Evolutionary conservation across 805 yeast species (phyloP), one percentile per base, ranked within the genome.

Genomic region (Ogataea sp.): DNA sequence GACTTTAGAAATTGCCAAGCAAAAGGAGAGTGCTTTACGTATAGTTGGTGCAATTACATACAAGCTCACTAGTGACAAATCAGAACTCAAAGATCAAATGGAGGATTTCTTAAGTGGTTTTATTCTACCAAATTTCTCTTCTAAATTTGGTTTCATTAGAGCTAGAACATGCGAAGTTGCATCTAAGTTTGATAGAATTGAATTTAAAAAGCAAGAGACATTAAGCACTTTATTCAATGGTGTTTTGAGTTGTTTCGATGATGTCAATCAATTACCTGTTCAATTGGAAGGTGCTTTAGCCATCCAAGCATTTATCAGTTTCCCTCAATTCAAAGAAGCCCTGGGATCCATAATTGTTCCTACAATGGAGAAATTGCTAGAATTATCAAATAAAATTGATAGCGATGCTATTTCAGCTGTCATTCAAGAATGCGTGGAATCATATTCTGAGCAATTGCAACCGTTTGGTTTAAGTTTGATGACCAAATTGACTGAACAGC

Each of bases 381-480:
- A 71, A 9, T 62, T 90, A 34, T 80, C 95, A 4, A 81, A 85
- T 52, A 79, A 80, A 42, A 77, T 89, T 47, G 98, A 90, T 52
- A 78, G 83, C 42, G 98, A 93, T 54, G 75, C 88, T 2, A 72
- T 93, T 23, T 78, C 95, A 18, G 83, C 82, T 20, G 96, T 90
- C 6, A 87, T 90, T 82, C 97, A 90, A 66, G 96, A 89, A 51
- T 82, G 93, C 56, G 97, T 90, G 24, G 96, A 89, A 54, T 77
- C 75, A 42, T 93, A 83, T 60, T 73, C 95, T 5, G 84, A 80
- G 47, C 94, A 90, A 59, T 68, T 90, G 49, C 93, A 89, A 46
- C 97, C 98, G 20, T 90, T 87, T 58, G 95, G 96, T 20, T 73
- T 78, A 23, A 80, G 78, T 40, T 61, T 83, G 48, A 62, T 62